Base-by-base conservation (phyloP, 164 flowering plant species). In the Aristolochia californica region DNA sequence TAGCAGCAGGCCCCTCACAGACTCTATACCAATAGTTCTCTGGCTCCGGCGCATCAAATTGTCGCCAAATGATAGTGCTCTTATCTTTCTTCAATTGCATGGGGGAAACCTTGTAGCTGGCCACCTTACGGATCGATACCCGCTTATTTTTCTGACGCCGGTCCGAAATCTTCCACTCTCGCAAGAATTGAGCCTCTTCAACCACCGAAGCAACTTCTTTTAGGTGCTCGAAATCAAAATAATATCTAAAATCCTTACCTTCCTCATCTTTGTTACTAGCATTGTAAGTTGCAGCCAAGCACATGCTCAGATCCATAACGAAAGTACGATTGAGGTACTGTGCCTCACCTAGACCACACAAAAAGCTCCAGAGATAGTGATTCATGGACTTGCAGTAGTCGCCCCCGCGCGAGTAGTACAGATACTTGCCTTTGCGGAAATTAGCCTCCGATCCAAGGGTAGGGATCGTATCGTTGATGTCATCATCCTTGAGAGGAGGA, bases 1-100 rank as follows among this genome's bases (percentile, higher is more conserved):
- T 87, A 0, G 91, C 89, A 54, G 91, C 84, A 51, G 77, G 74
- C 20, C 98, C 96, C 64, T 93, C 96, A 68, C 98, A 93, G 25
- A 93, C 97, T 54, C 97, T 70, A 57, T 87, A 89, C 98, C 98
- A 93, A 59, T 93, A 93, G 63, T 93, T 93, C 43, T 89, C 98
- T 0, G 96, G 95, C 74, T 87, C 94, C 1, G 91, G 94, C 30
- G 73, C 82, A 68, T 87, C 95, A 57, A 93, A 93, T 53, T 88
- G 89, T 78, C 97, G 78, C 91, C 80, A 80, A 50, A 93, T 62
- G n/a, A 93, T 74, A 7, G 96, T 70, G 74, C 78, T 83, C 64
- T 74, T 85, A 57, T 85, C 97, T 62, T 79, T 87, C 67, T 34
- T 79, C n/a, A 93, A 82, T 48, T 87, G 89, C 95, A 81, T 81